Evolutionary conservation across 306 rosid genomes (phyloP).

Genomic region (Erythrophleum fordii): DNA sequence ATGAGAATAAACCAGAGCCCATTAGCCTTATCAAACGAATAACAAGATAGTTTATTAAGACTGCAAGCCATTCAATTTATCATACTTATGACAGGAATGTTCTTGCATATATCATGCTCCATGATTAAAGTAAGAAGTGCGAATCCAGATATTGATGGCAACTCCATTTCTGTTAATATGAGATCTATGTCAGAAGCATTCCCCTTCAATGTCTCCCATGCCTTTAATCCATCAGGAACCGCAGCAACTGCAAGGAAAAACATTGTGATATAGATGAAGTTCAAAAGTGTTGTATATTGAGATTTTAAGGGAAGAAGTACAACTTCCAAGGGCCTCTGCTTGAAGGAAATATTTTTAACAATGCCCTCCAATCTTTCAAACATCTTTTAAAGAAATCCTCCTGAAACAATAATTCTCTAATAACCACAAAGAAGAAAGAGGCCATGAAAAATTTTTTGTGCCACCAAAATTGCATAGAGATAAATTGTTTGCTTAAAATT

Average conservation of each 20-base stretch:
- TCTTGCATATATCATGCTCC: slow-evolving; percentile 76
- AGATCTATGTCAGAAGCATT: slow-evolving; percentile 66
- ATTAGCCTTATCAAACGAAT: slow-evolving; percentile 35
- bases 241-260: slow-evolving; percentile 61
- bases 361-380: background rate
- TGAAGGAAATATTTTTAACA: slow-evolving; percentile 18
- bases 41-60: background rate
- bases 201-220: slow-evolving; percentile 80
- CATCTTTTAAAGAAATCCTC: background rate
- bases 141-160: slow-evolving; percentile 83
- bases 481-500: background rate
- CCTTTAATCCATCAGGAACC: slow-evolving; percentile 73
- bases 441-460: background rate
- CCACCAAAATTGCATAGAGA: background rate
- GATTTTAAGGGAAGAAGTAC: background rate
- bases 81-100: slow-evolving; percentile 84
- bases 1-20: slow-evolving; percentile 21
- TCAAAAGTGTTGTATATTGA: background rate
- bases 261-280: background rate
- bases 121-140: slow-evolving; percentile 69
- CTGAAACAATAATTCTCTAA: background rate
- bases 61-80: slow-evolving; percentile 19
- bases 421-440: background rate
- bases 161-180: slow-evolving; percentile 73
- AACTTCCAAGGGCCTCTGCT: background rate